Evolutionary conservation across 352 stramenopile genomes (phyloP), one percentile per base, ranked within the genome.

Genomic region (Phytophthora colocasiae): DNA sequence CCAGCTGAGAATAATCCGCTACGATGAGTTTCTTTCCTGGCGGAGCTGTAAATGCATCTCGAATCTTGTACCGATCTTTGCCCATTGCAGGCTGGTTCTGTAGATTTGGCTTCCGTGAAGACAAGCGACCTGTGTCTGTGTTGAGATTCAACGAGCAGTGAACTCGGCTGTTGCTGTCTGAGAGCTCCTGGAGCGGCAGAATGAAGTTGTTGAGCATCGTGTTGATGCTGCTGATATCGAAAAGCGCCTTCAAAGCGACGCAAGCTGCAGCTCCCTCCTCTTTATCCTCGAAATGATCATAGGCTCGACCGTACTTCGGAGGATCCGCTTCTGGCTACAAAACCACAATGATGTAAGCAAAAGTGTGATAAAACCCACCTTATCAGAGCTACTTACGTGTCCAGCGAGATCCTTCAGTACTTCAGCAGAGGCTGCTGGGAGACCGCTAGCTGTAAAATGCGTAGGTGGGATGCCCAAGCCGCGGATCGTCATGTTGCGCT

Each of bases 141-240:
- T 99, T 99, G 3, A 99, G 74, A 81, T 99, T 99, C 1, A 99
- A 81, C 19, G 95, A 99, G 71, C 97, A 98, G 72, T 99, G 98
- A 8, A 99, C 96, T 17, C 98, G 87, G 41, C 84, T 92, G 38
- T 98, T 80, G 22, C 90, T 82, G 71, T 99, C 97, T 7, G 95
- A 88, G 11, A 99, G 80, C 22, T 93, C 82, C 63, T 98, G 93
- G 10, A 98, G 81, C 29, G 96, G 95, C 54, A 97, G 53, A 45
- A 98, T 96, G 57, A 98, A 98, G 71, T 97, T 99, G 69, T 93
- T 97, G 67, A 99, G 93, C 97, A 99, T 99, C 24, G 97, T 99
- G 70, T 99, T 98, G 53, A 99, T 99, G 51, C 88, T 98, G 63
- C 93, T 97, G 73, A 99, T 98, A 29, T 97, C 88, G 72, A 90